Evolutionary conservation across 2,329 filamentous ascomycete genomes (phyloP).

Genomic region (Microascus cirrosus): DNA sequence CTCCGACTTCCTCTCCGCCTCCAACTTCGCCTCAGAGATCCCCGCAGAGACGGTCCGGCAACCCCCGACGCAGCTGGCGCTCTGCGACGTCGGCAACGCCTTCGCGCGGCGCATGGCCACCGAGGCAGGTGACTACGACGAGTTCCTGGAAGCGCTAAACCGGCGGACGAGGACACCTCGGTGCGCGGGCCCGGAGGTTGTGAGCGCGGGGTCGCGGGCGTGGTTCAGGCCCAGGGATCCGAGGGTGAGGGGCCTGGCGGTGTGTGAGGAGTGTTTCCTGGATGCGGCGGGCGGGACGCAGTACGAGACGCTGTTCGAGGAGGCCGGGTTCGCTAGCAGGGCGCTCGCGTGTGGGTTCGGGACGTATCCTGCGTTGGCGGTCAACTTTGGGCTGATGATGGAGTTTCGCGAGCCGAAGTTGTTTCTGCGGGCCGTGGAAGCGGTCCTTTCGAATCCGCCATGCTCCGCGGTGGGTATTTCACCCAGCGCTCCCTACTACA

Average conservation of each 20-base stretch:
- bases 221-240: background rate
- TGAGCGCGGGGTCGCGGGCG: background rate
- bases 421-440: conserved; percentile 1
- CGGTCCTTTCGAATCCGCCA: background rate
- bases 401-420: conserved; percentile 2
- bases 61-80: conserved; percentile 3
- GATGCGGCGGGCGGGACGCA: conserved; percentile 3
- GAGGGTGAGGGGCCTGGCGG: background rate
- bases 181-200: background rate
- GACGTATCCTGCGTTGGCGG: background rate
- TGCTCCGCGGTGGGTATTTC: background rate
- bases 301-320: conserved; percentile 5
- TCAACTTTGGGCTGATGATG: conserved; percentile 5
- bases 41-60: background rate
- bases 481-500: background rate
- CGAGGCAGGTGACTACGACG: conserved; percentile 5
- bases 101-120: conserved; percentile 3
- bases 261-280: conserved; percentile 3
- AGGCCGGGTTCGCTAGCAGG: background rate
- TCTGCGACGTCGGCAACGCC: conserved; percentile 2
- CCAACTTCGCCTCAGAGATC: background rate
- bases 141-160: background rate
- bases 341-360: conserved; percentile 2
- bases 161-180: background rate
- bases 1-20: conserved; percentile 1